Evolutionary conservation across 1,139 yeast species (phyloP), one percentile per base, ranked within the genome.

Genomic region (Diutina sp.): DNA sequence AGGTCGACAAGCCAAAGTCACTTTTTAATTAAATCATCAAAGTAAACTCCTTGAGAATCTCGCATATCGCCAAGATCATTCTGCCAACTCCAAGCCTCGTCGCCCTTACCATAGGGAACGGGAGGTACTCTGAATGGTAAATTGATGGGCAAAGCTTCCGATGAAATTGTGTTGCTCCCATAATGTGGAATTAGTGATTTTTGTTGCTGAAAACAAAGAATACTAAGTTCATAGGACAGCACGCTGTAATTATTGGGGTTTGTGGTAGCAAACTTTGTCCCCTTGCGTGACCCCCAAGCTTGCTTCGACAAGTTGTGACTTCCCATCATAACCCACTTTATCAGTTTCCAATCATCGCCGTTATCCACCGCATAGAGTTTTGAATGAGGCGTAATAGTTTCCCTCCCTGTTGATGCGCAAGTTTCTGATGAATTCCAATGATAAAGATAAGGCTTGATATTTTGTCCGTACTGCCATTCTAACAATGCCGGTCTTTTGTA

Each of bases 281-380:
- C 53, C 9, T 30, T 30, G 4, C 18, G 53, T 5, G 53, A 38
- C 0, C 91, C 91, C 90, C 90, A 85, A 0, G 90, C 90, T 59
- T 81, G 84, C 57, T 78, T 77, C 32, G 88, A 82, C 45, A 84
- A 64, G 64, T 85, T 85, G 51, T 85, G 84, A 58, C 88, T 83
- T 1, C 88, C 84, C 66, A 83, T 72, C n/a, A 83, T 62, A 16
- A 82, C 77, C 90, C 90, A 85, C 57, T 78, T 76, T 2, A 84
- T 62, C 1, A 80, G 67, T 30, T 69, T 61, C 70, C 82, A 83
- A 55, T 75, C 63, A 61, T 80, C 82, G 62, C 73, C 67, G 75
- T 79, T 66, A 69, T 77, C 73, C 61, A 77, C 70, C 57, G 72
- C 62, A 56, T 73, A 72, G 54, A 73, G 59, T 60, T 76, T 76